Evolutionary conservation across 345 rosid genomes (phyloP), one percentile per base, ranked within the genome.

Genomic region (Syzygium jambos): DNA sequence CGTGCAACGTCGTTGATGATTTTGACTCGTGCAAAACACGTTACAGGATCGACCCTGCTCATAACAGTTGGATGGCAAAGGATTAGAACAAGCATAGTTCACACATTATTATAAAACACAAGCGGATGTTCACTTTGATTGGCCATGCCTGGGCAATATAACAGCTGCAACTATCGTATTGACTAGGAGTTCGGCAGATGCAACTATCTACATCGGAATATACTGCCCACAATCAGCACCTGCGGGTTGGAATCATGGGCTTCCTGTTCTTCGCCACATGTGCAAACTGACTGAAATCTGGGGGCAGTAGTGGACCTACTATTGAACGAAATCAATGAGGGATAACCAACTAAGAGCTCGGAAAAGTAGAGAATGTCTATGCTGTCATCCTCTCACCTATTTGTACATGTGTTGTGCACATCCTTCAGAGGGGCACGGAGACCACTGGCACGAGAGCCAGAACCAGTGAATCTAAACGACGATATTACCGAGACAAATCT

Each of bases 381-480:
- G 27, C 80, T 73, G 11, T 73, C 80, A 38, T 73, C 80, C 21
- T 56, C 73, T 88, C 90, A 96, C 99, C 98, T 91, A 56, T 87
- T 91, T 84, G 87, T 89, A 86, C 87, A 86, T 85, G 91, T 90
- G 86, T 92, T 95, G 85, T 80, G 90, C 86, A 96, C 86, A 86
- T 95, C 95, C 91, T 92, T 98, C 19, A 98, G 87, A 88, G 98
- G 99, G 52, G 98, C 95, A 59, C 96, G 97, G 21, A 98, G 98
- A 89, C 99, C 98, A 30, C 99, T 98, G 80, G 96, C 99, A 86
- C 97, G 97, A 87, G 98, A 94, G 87, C 98, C 98, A 68, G 95
- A 86, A 63, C 94, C 90, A 17, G 93, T 90, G 89, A 86, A 94
- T 85, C 91, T 90, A 87, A 94, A 95, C 43, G 98, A 94, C 29